Evolutionary conservation across 106 monocot genomes (phyloP), one percentile per base, ranked within the genome.

Genomic region (Dioscorea zingiberensis): DNA sequence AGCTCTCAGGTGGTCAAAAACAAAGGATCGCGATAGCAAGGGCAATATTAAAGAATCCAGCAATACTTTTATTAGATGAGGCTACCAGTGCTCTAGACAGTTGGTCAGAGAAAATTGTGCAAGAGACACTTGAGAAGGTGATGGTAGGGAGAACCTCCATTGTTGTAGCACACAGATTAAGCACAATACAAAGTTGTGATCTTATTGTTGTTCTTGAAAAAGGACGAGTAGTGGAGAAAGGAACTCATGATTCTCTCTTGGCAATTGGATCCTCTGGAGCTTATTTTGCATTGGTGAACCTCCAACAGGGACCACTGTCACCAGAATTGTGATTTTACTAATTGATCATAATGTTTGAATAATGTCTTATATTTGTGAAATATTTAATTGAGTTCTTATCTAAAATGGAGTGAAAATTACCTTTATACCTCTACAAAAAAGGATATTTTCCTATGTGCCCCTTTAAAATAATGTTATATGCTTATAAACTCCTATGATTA

Each of bases 1-100:
- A 64, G 14, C 19, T 64, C 22, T 64, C 63, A 3, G 63, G 63
- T n/a, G 63, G 63, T 0, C 63, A 64, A 45, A 64, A 64, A 44
- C 63, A 64, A 22, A 18, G 63, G 46, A 64, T 64, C 22, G 63
- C 63, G 45, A 64, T 64, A 15, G 63, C 63, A 9, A 18, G 63
- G 23, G 63, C 63, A 12, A 64, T 64, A 25, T 17, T 64, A 22
- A 64, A 64, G 45, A 46, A 64, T 45, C 63, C 63, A 21, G 22
- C 63, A 6, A 64, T 64, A n/a, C 38, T 64, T 38, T 24, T 64
- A 45, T 28, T 64, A n/a, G 63, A 64, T 28, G 63, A 46, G 21
- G 63, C 63, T 11, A 64, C 63, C 8, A 64, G 63, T 28, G 63
- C 63, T 0, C 46, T 64, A 2, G 63, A 64, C 22, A 46, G 27